Percentiles rank a stretch among this genome's conserved stretches.
Evolutionary conservation across 805 yeast species (phyloP).

Genomic region (Yarrowia porcina): DNA sequence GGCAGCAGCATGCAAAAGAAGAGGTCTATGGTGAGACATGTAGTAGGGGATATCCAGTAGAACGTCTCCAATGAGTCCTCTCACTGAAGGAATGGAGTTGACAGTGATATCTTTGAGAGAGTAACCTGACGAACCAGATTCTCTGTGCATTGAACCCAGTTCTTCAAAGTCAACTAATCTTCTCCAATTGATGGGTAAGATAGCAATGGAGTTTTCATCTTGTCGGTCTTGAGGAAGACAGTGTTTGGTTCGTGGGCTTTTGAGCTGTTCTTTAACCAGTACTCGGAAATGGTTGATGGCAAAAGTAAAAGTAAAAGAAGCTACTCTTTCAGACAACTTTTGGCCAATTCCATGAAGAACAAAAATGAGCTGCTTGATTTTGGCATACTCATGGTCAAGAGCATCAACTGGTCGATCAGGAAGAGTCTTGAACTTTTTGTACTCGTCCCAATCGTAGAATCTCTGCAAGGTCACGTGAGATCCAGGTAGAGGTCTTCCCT

Average conservation of each 20-base stretch:
- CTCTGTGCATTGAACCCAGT: conserved; percentile 26
- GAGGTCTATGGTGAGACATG: conserved; percentile 66
- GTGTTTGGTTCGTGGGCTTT: conserved; percentile 29
- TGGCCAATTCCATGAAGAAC: conserved; percentile 97
- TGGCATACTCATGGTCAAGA: conserved; percentile 35
- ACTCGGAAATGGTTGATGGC: conserved; percentile 45
- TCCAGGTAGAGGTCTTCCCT: conserved; percentile 31
- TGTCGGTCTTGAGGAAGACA: conserved; percentile 28
- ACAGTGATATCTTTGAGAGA: conserved; percentile 69
- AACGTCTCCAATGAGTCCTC: conserved; percentile 81
- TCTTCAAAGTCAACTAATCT: conserved; percentile 49
- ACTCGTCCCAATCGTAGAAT: conserved; percentile 37
- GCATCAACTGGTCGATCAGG: conserved; percentile 36
- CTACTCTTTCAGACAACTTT: conserved; percentile 71
- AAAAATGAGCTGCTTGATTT: conserved; percentile 60
- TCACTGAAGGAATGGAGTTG: conserved; percentile 69
- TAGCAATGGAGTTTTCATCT: conserved; percentile 32
- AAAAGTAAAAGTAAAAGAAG: conserved; percentile 82
- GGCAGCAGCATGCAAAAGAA: conserved; percentile 65
- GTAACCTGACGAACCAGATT: conserved; percentile 40
- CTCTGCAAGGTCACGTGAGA: conserved; percentile 32
- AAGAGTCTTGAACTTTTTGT: conserved; percentile 32
- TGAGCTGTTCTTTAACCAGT: conserved; percentile 34
- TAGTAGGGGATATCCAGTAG: conserved; percentile 76
- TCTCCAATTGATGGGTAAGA: conserved; percentile 87